Evolutionary conservation across 2,329 filamentous ascomycete species (phyloP).

Genomic region (Venturia oleaginea): DNA sequence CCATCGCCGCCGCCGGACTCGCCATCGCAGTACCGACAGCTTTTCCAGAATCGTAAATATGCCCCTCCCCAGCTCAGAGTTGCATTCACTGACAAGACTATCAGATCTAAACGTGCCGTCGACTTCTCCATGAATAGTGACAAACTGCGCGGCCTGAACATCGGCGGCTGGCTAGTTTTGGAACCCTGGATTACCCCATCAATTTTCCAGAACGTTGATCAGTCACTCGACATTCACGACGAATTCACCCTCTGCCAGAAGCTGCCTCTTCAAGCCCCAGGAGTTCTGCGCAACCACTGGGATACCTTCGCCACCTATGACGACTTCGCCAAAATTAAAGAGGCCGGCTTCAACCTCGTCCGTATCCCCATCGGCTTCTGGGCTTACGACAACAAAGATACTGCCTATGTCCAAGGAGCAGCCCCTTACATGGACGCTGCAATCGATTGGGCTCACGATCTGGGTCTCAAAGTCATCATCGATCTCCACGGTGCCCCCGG

Average conservation of each 20-base stretch:
- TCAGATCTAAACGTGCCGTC: neutral
- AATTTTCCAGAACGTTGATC: constrained; percentile 35
- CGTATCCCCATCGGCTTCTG: constrained; percentile 52
- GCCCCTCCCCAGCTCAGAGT: neutral
- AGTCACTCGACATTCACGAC: constrained; percentile 34
- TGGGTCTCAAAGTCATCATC: constrained; percentile 48
- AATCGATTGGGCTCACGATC: constrained; percentile 46
- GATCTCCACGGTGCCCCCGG: constrained; percentile 50
- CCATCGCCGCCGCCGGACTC: neutral
- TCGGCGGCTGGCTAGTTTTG: constrained; percentile 43
- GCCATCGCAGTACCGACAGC: neutral
- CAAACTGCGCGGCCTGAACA: constrained; percentile 43
- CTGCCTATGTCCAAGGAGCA: constrained; percentile 44
- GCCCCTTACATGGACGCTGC: constrained; percentile 46
- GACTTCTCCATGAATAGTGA: constrained; percentile 41
- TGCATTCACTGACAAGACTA: neutral
- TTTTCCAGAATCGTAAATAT: neutral
- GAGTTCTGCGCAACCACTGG: constrained; percentile 41
- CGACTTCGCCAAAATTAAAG: constrained; percentile 49
- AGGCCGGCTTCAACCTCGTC: constrained; percentile 50
- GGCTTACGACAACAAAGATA: constrained; percentile 44
- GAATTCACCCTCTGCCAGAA: constrained; percentile 44
- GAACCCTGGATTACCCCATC: constrained; percentile 51
- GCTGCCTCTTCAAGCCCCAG: constrained; percentile 35
- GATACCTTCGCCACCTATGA: constrained; percentile 39